These are phyloP conservation scores for Amauroascus verrucosus DNA, from an alignment of 2,329 filamentous ascomycete species.

Conservation along the genomic window DNA sequence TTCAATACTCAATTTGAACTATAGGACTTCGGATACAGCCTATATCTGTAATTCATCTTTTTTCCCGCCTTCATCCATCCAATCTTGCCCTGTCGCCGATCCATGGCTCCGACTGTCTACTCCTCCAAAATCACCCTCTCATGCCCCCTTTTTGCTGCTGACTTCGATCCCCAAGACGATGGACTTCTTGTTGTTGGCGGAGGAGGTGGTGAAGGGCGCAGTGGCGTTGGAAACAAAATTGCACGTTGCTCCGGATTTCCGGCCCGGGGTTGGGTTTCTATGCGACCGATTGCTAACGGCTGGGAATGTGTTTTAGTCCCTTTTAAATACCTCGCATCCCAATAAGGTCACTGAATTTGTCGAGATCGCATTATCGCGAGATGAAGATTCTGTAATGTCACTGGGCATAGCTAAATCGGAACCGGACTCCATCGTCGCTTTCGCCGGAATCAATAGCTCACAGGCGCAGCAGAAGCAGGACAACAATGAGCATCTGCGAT, in stretches of 20 bases:
- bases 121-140: constrained; percentile 56
- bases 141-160: constrained; percentile 78
- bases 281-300: neutral
- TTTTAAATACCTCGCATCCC: constrained; percentile 60
- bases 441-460: constrained; percentile 78
- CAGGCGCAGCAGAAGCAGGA: constrained; percentile 60
- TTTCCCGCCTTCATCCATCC: neutral
- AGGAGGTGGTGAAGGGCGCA: constrained; percentile 71
- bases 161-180: constrained; percentile 74
- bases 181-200: constrained; percentile 71
- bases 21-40: neutral
- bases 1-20: neutral
- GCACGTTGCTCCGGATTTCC: constrained; percentile 40
- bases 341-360: constrained; percentile 54
- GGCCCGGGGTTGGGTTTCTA: neutral
- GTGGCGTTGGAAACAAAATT: constrained; percentile 79
- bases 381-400: constrained; percentile 83
- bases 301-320: constrained; percentile 40
- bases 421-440: constrained; percentile 44
- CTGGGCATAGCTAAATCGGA: constrained; percentile 58
- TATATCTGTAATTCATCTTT: neutral
- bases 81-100: neutral
- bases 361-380: constrained; percentile 66
- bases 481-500: constrained; percentile 73
- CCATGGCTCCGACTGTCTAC: constrained; percentile 32